Evolutionary conservation across 2,329 filamentous ascomycete genomes (phyloP).

Genomic region (Colletotrichum cordylinicola): DNA sequence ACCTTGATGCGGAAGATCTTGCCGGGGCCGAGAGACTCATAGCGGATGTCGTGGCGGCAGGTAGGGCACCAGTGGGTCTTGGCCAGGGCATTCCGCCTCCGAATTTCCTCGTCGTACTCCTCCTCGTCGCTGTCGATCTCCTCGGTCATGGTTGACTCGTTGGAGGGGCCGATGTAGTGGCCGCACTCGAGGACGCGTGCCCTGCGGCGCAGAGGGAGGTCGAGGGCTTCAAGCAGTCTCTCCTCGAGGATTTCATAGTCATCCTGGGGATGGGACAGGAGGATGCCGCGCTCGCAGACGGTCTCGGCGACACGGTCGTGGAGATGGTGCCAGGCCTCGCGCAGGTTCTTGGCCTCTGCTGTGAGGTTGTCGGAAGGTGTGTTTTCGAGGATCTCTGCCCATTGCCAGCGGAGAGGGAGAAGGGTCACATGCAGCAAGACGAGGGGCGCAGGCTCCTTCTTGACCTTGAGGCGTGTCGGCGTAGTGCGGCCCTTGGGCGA

Average conservation of each 20-base stretch:
- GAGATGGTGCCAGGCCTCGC: slow-evolving; percentile 69
- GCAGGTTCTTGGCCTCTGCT: slow-evolving; percentile 54
- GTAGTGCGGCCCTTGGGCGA: slow-evolving; percentile 60
- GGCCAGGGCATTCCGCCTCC: slow-evolving; percentile 18
- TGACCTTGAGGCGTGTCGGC: slow-evolving; percentile 61
- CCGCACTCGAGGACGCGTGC: slow-evolving; percentile 77
- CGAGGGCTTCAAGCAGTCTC: slow-evolving; percentile 64
- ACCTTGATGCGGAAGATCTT: slow-evolving; percentile 82
- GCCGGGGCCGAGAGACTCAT: slow-evolving; percentile 56
- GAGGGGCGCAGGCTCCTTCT: slow-evolving; percentile 65
- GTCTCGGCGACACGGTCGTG: slow-evolving; percentile 76
- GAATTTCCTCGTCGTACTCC: slow-evolving; percentile 37
- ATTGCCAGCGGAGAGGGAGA: slow-evolving; percentile 72
- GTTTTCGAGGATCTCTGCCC: slow-evolving; percentile 59
- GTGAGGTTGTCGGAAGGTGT: slow-evolving; percentile 44
- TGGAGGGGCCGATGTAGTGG: slow-evolving; percentile 72
- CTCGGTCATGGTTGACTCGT: slow-evolving; percentile 47
- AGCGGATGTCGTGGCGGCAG: slow-evolving; percentile 60
- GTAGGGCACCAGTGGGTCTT: slow-evolving; percentile 62
- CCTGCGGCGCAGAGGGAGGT: slow-evolving; percentile 66
- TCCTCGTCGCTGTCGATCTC: slow-evolving; percentile 54
- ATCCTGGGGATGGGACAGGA: slow-evolving; percentile 79
- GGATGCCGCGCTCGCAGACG: slow-evolving; percentile 73
- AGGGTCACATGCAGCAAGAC: slow-evolving; percentile 81
- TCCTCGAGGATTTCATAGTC: slow-evolving; percentile 70